phyloP scores from a whole-genome alignment of 2,329 filamentous ascomycete genomes.

The Thielaviopsis musarum region DNA sequence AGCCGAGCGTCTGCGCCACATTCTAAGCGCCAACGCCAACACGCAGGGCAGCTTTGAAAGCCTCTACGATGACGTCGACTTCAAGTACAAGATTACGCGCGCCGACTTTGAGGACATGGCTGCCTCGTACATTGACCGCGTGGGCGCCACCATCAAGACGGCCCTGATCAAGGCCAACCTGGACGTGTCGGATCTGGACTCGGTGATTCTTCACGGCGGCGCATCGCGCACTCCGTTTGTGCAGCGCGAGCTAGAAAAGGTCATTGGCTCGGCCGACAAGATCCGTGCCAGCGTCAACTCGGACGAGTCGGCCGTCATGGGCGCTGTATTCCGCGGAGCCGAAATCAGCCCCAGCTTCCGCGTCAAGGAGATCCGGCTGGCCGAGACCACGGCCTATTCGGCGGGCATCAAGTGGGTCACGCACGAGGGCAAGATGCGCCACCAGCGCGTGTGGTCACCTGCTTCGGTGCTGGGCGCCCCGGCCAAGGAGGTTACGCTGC shows the following conservation, averaged over 20 bases:
- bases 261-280: conserved; percentile 57
- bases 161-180: conserved; percentile 61
- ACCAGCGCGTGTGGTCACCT: conserved; percentile 70
- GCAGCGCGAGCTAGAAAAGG: conserved; percentile 68
- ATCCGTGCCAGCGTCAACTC: conserved; percentile 89
- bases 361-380: conserved; percentile 84
- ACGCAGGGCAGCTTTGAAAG: conserved; percentile 70
- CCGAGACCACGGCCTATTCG: conserved; percentile 60
- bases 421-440: conserved; percentile 51
- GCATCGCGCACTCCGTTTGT: conserved; percentile 85
- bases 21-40: conserved; percentile 84
- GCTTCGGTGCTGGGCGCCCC: conserved; percentile 57
- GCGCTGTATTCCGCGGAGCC: conserved; percentile 85
- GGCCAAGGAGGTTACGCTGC: conserved; percentile 70
- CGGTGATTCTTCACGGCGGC: conserved; percentile 85
- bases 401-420: conserved; percentile 59
- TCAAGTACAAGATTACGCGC: conserved; percentile 76
- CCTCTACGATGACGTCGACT: conserved; percentile 80
- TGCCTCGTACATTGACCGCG: conserved; percentile 47
- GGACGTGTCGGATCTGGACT: conserved; percentile 60
- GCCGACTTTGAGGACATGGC: conserved; percentile 68
- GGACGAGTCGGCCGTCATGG: conserved; percentile 91
- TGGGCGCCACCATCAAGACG: conserved; percentile 51
- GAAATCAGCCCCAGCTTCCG: conserved; percentile 87
- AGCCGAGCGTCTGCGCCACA: conserved; percentile 68